A percentile compares a stretch with the other conserved stretches of the same genome.
These are phyloP conservation scores for Fusarium nodosum DNA, from an alignment of 2,329 filamentous ascomycete species.

Conservation along the genomic window DNA sequence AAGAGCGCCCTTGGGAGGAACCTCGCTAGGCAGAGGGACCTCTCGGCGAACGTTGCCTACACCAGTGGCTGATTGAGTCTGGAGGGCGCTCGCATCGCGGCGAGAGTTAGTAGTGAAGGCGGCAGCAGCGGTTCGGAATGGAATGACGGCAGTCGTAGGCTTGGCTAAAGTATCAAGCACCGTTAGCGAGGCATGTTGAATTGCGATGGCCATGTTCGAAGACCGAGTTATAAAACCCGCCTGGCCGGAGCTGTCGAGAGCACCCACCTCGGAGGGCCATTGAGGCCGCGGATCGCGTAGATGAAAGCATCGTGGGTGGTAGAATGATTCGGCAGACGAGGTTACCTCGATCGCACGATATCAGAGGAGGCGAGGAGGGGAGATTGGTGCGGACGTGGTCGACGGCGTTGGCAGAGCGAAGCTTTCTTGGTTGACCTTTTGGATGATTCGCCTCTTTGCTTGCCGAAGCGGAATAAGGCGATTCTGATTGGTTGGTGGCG, in stretches of 20 bases:
- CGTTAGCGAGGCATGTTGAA: conserved; percentile 23
- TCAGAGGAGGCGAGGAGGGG: conserved; percentile 31
- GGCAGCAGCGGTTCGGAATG: conserved; percentile 72
- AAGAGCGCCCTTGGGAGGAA: conserved; percentile 81
- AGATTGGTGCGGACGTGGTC: conserved; percentile 34
- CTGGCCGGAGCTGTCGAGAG: conserved; percentile 17
- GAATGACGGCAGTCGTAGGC: conserved; percentile 72
- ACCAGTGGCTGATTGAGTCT: conserved; percentile 68
- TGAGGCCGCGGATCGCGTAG: conserved; percentile 65
- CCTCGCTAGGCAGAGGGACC: conserved; percentile 82
- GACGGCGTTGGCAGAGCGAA: conserved; percentile 33
- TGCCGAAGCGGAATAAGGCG: conserved; percentile 48
- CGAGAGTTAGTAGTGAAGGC: conserved; percentile 76
- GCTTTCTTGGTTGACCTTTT: conserved; percentile 50
- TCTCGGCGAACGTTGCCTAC: conserved; percentile 73
- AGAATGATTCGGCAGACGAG: conserved; percentile 37
- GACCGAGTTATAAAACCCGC: conserved; percentile 44
- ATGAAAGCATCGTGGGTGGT: conserved; percentile 60
- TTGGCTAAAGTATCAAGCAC: conserved; percentile 66
- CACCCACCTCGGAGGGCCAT: conserved; percentile 66
- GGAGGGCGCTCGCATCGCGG: conserved; percentile 71
- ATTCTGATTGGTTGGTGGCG: conserved; percentile 50
- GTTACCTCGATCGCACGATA: conserved; percentile 39
- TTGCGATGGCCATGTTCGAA: conserved; percentile 24
- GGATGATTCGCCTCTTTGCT: conserved; percentile 51